Base-by-base conservation (phyloP, 352 stramenopile genomes). In the Pythium biforme region DNA sequence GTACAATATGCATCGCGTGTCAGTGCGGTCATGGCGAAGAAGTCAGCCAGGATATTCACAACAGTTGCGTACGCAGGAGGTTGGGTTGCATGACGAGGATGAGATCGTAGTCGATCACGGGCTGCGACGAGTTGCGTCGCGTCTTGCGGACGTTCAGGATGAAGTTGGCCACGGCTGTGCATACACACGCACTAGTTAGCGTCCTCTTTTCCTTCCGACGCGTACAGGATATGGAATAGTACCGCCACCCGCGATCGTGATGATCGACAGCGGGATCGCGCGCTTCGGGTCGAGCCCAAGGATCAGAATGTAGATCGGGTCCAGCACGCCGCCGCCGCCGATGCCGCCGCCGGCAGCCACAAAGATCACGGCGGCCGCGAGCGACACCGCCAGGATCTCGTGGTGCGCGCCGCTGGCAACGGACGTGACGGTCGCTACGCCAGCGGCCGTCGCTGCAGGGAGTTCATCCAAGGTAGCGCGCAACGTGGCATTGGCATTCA, bases 61-160 rank as follows among this genome's bases (percentile, higher is more conserved):
- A n/a, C n/a, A n/a, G n/a, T n/a, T n/a, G n/a, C 76, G 48, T 76
- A 89, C 80, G 71, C 49, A 89, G 40, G 14, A 89, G 67, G 68
- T 97, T 81, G 9, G 96, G 96, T 74, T 99, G 93, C 95, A 99
- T 98, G 12, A 98, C 83, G 14, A 99, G 67, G 54, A 98, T 97
- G n/a, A 98, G 75, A 73, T 99, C 93, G 95, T 96, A 99, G 81
- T 99, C 94, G n/a, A 99, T 96, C 10, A 99, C 74, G 19, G 95
- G 92, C 45, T 94, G 66, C 59, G 96, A 87, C 10, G 89, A 92
- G 41, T 88, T 70, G 20, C 92, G 90, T 55, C 97, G 93, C n/a
- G 91, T 74, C 70, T 97, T 97, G 23, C 66, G 66, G 7, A 88
- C 55, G 69, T 99, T 99, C 15, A 97, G 64, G 27, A 97, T 60